Evolutionary conservation across 2,329 filamentous ascomycete species (phyloP).

Genomic region (Harringtonia aguacate): DNA sequence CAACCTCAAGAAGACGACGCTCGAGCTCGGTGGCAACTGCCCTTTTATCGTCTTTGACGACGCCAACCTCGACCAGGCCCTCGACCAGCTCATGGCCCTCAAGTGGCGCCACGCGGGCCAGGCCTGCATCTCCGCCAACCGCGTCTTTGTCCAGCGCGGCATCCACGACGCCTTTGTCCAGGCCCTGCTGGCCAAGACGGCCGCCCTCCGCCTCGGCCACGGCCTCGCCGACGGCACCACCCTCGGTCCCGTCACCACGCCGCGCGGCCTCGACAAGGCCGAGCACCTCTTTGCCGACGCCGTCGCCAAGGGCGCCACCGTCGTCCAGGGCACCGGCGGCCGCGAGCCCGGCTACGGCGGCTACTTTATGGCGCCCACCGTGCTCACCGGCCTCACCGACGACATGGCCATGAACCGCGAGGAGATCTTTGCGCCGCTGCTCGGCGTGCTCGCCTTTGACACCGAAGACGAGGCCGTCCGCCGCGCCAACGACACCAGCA

Average conservation of each 20-base stretch:
- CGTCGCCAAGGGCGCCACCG: constrained; percentile 46
- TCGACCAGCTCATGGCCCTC: constrained; percentile 26
- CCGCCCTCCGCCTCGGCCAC: constrained; percentile 45
- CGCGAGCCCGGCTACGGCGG: constrained; percentile 32
- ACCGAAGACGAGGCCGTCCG: constrained; percentile 43
- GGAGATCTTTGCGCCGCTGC: constrained; percentile 49
- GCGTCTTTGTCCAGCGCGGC: constrained; percentile 50
- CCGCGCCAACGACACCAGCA: constrained; percentile 45
- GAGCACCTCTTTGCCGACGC: constrained; percentile 53
- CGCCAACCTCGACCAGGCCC: constrained; percentile 53
- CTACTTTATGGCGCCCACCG: constrained; percentile 57
- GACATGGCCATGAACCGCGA: constrained; percentile 38
- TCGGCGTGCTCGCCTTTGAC: constrained; percentile 44
- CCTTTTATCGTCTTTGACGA: constrained; percentile 58
- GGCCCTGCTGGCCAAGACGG: constrained; percentile 31
- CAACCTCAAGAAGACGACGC: constrained; percentile 55
- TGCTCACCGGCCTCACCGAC: constrained; percentile 36
- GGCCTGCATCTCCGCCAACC: constrained; percentile 53
- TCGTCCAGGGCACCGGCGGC: constrained; percentile 51
- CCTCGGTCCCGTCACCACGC: constrained; percentile 49
- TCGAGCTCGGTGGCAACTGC: constrained; percentile 65
- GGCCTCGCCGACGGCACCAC: constrained; percentile 45
- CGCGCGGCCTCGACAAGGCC: constrained; percentile 44
- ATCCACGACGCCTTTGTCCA: constrained; percentile 23
- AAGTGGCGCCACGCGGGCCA: constrained; percentile 47